A percentile compares a stretch with the other conserved stretches of the same genome.
phyloP scores from a whole-genome alignment of 2,329 filamentous ascomycete species.

The Drechslerella dactyloides region DNA sequence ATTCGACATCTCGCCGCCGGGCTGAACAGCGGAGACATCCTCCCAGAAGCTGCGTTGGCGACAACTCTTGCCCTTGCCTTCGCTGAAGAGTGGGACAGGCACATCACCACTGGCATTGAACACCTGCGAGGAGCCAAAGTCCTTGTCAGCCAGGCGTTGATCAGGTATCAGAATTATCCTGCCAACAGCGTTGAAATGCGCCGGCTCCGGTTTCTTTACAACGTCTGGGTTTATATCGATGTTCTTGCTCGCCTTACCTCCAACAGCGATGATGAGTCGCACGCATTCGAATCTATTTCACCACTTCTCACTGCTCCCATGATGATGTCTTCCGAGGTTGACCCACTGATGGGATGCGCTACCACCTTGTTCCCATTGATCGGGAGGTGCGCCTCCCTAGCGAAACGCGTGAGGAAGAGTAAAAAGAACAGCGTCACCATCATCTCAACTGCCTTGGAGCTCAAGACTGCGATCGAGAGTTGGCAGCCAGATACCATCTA shows the following conservation, averaged over 20 bases:
- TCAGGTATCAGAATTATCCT: constrained; percentile 60
- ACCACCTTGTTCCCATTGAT: constrained; percentile 72
- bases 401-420: constrained; percentile 67
- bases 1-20: constrained; percentile 67
- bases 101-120: constrained; percentile 72
- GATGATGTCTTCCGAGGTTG: constrained; percentile 64
- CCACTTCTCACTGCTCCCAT: constrained; percentile 52
- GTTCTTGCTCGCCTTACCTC: constrained; percentile 73
- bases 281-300: constrained; percentile 54
- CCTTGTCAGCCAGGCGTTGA: constrained; percentile 67
- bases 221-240: constrained; percentile 75
- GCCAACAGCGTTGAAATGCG: constrained; percentile 62
- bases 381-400: constrained; percentile 69
- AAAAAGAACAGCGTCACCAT: constrained; percentile 65
- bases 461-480: constrained; percentile 67
- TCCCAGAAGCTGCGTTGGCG: constrained; percentile 69
- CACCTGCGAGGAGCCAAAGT: constrained; percentile 72
- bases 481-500: constrained; percentile 68
- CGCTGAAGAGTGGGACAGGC: constrained; percentile 73
- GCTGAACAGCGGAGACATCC: constrained; percentile 66
- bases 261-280: constrained; percentile 63
- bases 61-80: constrained; percentile 74
- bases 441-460: constrained; percentile 67
- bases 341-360: constrained; percentile 74
- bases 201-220: constrained; percentile 71